These are phyloP conservation scores for Nakazawaea populi DNA, from an alignment of 805 yeast species.

Conservation along the genomic window DNA sequence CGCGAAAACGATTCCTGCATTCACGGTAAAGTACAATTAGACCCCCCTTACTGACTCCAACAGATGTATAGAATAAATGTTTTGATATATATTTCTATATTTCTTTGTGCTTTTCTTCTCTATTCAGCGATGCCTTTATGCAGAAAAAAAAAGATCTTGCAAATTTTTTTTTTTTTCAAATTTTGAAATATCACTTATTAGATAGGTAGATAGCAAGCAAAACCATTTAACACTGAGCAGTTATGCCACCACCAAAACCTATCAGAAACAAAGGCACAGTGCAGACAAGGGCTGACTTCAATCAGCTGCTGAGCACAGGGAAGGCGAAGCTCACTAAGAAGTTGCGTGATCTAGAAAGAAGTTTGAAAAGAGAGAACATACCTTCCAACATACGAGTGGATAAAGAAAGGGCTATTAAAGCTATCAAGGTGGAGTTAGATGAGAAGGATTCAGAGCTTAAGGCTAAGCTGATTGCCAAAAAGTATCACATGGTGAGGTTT, in stretches of 20 bases:
- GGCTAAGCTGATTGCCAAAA: conserved; percentile 44
- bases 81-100: too few relatives aligned
- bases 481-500: conserved; percentile 90
- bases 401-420: conserved; percentile 40
- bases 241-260: not conserved
- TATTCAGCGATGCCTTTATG: not conserved
- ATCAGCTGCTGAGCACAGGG: not conserved
- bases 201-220: not conserved
- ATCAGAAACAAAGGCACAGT: not conserved
- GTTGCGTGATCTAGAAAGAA: conserved; percentile 79
- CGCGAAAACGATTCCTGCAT: too few relatives aligned
- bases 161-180: not conserved
- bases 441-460: conserved; percentile 32
- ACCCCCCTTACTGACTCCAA: too few relatives aligned
- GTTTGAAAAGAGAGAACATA: conserved; percentile 49
- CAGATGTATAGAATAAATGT: too few relatives aligned
- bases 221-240: not conserved
- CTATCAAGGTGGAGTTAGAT: conserved; percentile 39
- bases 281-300: not conserved
- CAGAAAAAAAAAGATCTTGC: not conserved
- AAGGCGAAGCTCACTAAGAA: conserved; percentile 68
- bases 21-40: too few relatives aligned
- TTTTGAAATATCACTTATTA: not conserved
- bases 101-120: too few relatives aligned
- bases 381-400: conserved; percentile 50